Percentiles rank a stretch among this genome's conserved stretches.
Conservation (phyloP, 768 basidiomycete species). For the Cyclocybe aegerita region DNA sequence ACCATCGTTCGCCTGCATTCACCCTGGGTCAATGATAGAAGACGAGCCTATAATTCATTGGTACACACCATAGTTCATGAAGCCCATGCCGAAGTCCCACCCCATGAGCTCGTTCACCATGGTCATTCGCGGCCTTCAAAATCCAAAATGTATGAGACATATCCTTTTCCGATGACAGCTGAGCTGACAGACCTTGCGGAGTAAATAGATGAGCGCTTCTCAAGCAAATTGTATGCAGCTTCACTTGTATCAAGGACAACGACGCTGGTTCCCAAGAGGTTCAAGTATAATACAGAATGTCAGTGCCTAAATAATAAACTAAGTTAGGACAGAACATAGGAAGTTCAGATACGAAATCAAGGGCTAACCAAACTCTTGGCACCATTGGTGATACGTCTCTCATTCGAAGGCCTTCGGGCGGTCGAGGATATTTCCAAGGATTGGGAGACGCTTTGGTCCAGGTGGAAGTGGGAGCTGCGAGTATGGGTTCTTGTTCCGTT, state of each 20-base stretch:
- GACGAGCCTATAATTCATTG: too few relatives aligned
- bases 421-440: constrained; percentile 20
- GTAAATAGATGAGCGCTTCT: constrained; percentile 35
- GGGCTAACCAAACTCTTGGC: constrained; percentile 16
- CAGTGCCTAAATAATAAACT: constrained; percentile 18
- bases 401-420: constrained; percentile 19
- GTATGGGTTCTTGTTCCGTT: neutral
- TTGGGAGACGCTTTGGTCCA: constrained; percentile 20
- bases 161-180: neutral
- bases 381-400: constrained; percentile 21
- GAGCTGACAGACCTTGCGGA: constrained; percentile 15
- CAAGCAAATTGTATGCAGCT: constrained; percentile 40
- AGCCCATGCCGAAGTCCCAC: constrained; percentile 19
- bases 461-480: constrained; percentile 19
- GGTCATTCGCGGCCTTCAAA: constrained; percentile 16
- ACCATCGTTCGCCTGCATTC: too few relatives aligned
- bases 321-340: neutral
- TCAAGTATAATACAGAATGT: constrained; percentile 29
- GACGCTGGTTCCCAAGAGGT: constrained; percentile 22
- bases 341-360: neutral
- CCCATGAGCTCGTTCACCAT: constrained; percentile 26
- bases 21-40: too few relatives aligned
- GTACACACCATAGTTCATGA: constrained; percentile 15
- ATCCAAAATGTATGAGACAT: neutral
- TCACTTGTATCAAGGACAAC: constrained; percentile 35